These are phyloP conservation scores for Lenzites betulinus DNA, from an alignment of 768 basidiomycete genomes.

Conservation along the genomic window DNA sequence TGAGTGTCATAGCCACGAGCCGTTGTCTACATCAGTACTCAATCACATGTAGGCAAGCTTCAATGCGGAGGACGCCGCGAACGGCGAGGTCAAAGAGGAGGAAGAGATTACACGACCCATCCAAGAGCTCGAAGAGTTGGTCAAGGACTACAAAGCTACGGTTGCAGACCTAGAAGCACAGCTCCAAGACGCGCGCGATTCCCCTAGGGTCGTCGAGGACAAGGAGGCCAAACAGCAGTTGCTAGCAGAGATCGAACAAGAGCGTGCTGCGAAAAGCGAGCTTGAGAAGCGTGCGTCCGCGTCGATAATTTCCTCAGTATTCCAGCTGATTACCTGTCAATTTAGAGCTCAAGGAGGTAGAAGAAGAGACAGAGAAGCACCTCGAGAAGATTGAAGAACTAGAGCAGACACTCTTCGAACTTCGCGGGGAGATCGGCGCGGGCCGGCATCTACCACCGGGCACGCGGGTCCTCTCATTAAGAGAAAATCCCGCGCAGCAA, in stretches of 20 bases:
- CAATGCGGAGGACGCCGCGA: conserved; percentile 55
- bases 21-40: not conserved
- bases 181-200: conserved; percentile 47
- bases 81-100: conserved; percentile 34
- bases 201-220: conserved; percentile 27
- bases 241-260: conserved; percentile 40
- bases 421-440: conserved; percentile 72
- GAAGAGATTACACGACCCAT: conserved; percentile 45
- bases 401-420: conserved; percentile 78
- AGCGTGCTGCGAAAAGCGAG: conserved; percentile 37
- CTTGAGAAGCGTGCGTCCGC: conserved; percentile 37
- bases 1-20: conserved; percentile 35
- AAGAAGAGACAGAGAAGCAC: conserved; percentile 39
- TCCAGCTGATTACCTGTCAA: not conserved
- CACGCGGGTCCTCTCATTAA: conserved; percentile 65
- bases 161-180: conserved; percentile 49
- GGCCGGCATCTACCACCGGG: conserved; percentile 77
- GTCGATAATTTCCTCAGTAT: not conserved
- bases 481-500: conserved; percentile 80
- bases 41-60: conserved; percentile 54
- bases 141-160: conserved; percentile 56
- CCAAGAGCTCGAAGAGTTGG: conserved; percentile 54
- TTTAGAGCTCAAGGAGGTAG: conserved; percentile 48
- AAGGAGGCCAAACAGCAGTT: conserved; percentile 37
- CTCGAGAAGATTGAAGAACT: conserved; percentile 64